A percentile compares a stretch with the other conserved stretches of the same genome.
phyloP scores from a whole-genome alignment of 169 alveolate species.

The Plasmodium gaboni region DNA sequence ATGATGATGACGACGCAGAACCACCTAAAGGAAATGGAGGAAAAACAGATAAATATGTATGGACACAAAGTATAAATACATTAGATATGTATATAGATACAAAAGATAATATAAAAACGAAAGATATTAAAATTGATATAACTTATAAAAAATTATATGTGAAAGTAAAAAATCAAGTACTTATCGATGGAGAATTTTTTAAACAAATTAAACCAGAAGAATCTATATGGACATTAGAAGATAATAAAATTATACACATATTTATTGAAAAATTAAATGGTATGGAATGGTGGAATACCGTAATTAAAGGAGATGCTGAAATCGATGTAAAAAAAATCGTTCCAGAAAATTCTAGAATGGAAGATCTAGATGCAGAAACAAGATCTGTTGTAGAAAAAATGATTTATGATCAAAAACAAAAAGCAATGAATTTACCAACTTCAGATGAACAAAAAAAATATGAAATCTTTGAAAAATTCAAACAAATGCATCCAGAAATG shows the following conservation, averaged over 20 bases:
- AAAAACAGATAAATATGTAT: constrained; percentile 89
- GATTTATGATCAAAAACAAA: constrained; percentile 96
- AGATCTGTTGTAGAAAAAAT: constrained; percentile 97
- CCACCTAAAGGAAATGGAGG: constrained; percentile 87
- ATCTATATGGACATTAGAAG: constrained; percentile 96
- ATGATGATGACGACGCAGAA: constrained; percentile 27
- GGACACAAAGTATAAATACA: constrained; percentile 94
- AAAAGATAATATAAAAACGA: constrained; percentile 77
- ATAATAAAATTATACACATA: constrained; percentile 89
- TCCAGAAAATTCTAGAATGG: constrained; percentile 97
- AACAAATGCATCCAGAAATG: constrained; percentile 98
- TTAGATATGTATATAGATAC: constrained; percentile 78
- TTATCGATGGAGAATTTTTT: constrained; percentile 92
- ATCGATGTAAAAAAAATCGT: constrained; percentile 97
- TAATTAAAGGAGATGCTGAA: constrained; percentile 94
- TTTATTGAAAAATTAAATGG: constrained; percentile 93
- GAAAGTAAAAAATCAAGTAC: constrained; percentile 80
- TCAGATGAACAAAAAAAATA: constrained; percentile 94
- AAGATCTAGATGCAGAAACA: constrained; percentile 97
- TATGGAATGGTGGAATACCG: constrained; percentile 98
- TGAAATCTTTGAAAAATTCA: constrained; percentile 94
- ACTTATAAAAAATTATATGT: constrained; percentile 82
- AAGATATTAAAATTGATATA: constrained; percentile 80
- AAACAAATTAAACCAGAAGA: constrained; percentile 94
- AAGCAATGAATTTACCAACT: constrained; percentile 95